Base-by-base conservation (phyloP, 2,329 filamentous ascomycete species). In the Graphilbum ipis-grandicollis region DNA sequence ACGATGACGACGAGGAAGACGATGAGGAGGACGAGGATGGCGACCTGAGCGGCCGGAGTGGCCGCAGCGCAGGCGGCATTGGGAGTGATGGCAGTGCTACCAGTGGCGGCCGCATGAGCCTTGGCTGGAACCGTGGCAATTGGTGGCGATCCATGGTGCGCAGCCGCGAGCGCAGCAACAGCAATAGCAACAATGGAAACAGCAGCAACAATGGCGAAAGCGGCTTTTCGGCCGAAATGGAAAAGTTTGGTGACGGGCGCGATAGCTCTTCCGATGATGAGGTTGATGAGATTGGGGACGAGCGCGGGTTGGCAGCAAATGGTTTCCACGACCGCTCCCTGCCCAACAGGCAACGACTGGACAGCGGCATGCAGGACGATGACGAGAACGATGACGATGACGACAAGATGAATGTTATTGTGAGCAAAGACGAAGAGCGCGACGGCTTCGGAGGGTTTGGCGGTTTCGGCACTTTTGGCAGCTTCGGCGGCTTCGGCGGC, bases 1-100 rank as follows among this genome's bases (percentile, higher is more conserved):
- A 60, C 15, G 53, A 68, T 53, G 71, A 68, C 32, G 66, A 73
- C 13, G 64, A 71, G 30, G 66, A 56, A 32, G 54, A 56, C n/a
- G 59, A 63, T 26, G 38, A 42, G 2, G 39, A 42, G 3, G 42
- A 43, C 3, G 41, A 41, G 4, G 41, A 34, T 4, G 63, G 62
- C 22, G 54, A 57, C 18, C 21, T 23, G 5, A 23, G 21, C 21
- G 21, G 21, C 21, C 21, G 21, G 21, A 10, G 56, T 63, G 44
- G 47, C 46, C 4, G 51, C 57, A 8, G 44, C 55, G 28, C 48
- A 55, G 32, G 36, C 15, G 25, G 32, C 9, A 18, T 17, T 38
- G 49, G 56, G 9, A 53, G 50, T 49, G 49, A 48, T 28, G 47
- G 34, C 19, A 31, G 26, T 13, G 9, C 26, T 13, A 28, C 23